Conservation (phyloP, 345 rosid genomes). For the Gossypioides kirkii region DNA sequence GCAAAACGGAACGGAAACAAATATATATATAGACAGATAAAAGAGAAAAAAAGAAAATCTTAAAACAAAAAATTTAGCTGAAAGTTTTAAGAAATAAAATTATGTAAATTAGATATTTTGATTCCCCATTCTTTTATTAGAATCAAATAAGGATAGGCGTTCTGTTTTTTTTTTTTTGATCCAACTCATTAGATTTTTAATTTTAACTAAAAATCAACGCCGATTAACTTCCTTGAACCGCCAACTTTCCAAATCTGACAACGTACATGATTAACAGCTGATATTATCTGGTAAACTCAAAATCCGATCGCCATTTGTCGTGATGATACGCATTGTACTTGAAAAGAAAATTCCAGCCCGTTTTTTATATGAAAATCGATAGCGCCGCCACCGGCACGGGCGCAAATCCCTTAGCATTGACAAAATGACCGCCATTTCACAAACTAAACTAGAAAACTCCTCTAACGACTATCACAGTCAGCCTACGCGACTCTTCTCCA, state of each 20-base stretch:
- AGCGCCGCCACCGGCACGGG: neutral
- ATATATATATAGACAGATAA: neutral
- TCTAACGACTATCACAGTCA: neutral
- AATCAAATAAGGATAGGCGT: neutral
- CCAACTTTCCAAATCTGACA: neutral
- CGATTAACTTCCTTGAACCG: neutral
- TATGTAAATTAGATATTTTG: neutral
- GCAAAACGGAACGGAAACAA: neutral
- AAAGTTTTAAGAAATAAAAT: neutral
- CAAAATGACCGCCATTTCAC: neutral
- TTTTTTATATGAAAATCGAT: neutral
- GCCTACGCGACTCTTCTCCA: neutral
- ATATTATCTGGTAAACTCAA: neutral
- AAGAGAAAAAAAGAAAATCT: neutral
- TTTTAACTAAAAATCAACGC: neutral
- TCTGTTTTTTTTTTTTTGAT: neutral
- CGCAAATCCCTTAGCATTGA: neutral
- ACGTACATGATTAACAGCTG: neutral
- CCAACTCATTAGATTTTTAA: neutral
- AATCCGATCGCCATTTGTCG: neutral
- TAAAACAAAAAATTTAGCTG: neutral
- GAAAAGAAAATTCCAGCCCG: neutral
- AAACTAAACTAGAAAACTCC: neutral
- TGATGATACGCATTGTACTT: neutral
- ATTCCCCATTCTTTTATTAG: neutral